Conservation (phyloP, 1,284 basidiomycete genomes). For the Ceratobasidium sp. region DNA sequence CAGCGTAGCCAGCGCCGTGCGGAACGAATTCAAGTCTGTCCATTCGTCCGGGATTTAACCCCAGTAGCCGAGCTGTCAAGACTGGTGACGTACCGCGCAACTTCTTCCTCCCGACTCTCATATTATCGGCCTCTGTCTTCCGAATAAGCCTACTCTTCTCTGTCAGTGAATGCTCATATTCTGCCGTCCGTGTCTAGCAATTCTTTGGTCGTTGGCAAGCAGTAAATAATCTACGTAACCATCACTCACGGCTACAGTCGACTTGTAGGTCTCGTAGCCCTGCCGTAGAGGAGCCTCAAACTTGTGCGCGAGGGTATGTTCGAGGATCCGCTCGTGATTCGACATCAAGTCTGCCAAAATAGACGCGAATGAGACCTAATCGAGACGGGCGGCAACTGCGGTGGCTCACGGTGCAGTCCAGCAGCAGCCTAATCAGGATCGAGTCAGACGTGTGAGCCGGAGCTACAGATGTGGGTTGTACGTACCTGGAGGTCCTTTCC, state of each 20-base stretch:
- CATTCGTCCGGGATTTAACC: neutral
- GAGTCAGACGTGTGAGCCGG: neutral
- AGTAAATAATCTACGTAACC: neutral
- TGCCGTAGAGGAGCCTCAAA: slow-evolving; percentile 89
- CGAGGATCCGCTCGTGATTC: slow-evolving; percentile 84
- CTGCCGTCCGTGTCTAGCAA: slow-evolving; percentile 72
- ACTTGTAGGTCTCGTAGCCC: slow-evolving; percentile 81
- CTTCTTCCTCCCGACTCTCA: slow-evolving; percentile 70
- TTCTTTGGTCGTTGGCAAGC: slow-evolving; percentile 30
- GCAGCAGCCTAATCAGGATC: slow-evolving; percentile 79
- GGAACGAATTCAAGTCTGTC: slow-evolving; percentile 85
- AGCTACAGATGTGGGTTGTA: slow-evolving; percentile 45
- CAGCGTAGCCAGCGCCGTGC: slow-evolving; percentile 80
- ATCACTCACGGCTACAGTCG: slow-evolving; percentile 67
- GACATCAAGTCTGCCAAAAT: slow-evolving; percentile 69
- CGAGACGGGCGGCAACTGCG: neutral
- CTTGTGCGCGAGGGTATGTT: slow-evolving; percentile 59
- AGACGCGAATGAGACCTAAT: neutral
- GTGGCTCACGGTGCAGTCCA: slow-evolving; percentile 70
- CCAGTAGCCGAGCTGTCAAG: neutral
- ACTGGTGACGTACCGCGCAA: slow-evolving; percentile 70
- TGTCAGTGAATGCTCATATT: slow-evolving; percentile 78
- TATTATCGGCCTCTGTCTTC: slow-evolving; percentile 86
- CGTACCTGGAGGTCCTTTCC: slow-evolving; percentile 30
- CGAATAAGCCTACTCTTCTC: slow-evolving; percentile 87